Evolutionary conservation across 2,329 filamentous ascomycete species (phyloP).

Genomic region (Plectosphaerella plurivora): DNA sequence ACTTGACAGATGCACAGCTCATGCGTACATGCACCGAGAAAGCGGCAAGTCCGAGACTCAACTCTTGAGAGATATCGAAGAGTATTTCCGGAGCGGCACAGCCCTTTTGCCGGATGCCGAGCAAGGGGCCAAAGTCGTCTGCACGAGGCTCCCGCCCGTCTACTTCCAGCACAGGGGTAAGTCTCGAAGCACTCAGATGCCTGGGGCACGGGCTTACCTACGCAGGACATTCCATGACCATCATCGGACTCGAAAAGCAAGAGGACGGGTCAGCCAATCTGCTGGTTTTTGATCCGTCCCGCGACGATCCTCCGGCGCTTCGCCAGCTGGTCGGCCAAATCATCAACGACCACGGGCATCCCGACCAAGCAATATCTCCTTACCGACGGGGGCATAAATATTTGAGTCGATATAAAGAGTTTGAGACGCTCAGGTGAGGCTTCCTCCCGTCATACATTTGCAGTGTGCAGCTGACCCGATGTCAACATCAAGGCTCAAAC

Average conservation of each 20-base stretch:
- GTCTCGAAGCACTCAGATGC: slow-evolving; percentile 4
- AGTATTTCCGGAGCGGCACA: slow-evolving; percentile 64
- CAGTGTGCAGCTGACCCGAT: too few species aligned
- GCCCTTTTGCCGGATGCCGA: slow-evolving; percentile 27
- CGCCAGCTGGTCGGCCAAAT: slow-evolving; percentile 49
- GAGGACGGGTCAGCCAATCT: slow-evolving; percentile 62
- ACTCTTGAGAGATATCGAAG: slow-evolving; percentile 64
- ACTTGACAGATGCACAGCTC: slow-evolving; percentile 52
- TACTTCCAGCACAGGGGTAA: slow-evolving; percentile 81
- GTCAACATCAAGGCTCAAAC: too few species aligned
- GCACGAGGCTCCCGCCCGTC: slow-evolving; percentile 73
- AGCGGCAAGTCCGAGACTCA: slow-evolving; percentile 41
- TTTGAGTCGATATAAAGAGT: slow-evolving; percentile 66
- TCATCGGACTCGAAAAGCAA: slow-evolving; percentile 75
- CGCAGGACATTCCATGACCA: slow-evolving; percentile 80
- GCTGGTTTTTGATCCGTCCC: slow-evolving; percentile 85
- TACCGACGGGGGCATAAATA: slow-evolving; percentile 70
- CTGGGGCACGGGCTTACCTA: neutral
- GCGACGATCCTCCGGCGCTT: slow-evolving; percentile 63
- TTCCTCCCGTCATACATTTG: too few species aligned
- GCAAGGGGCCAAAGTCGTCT: slow-evolving; percentile 56
- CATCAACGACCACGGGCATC: slow-evolving; percentile 35
- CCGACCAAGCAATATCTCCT: slow-evolving; percentile 56
- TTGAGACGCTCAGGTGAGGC: slow-evolving; percentile 59
- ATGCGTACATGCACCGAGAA: slow-evolving; percentile 49